Conservation (phyloP, 2,329 filamentous ascomycete genomes). For the Curvularia lunata region DNA sequence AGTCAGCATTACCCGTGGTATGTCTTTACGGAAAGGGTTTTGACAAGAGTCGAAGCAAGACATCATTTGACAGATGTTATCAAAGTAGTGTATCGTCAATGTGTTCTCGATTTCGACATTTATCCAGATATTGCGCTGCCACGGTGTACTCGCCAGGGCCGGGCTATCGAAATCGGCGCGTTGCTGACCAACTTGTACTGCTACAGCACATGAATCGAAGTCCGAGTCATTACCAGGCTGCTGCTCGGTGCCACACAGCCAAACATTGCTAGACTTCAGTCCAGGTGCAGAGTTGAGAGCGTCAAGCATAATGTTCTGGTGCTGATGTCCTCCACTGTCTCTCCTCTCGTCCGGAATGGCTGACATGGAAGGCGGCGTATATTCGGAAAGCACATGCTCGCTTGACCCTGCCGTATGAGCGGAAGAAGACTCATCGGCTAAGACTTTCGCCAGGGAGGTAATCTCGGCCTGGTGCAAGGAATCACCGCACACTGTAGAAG, state of each 20-base stretch:
- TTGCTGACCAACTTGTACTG: slow-evolving; percentile 1
- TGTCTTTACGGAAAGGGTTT: not conserved
- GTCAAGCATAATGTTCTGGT: not conserved
- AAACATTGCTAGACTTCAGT: not conserved
- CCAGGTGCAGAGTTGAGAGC: not conserved
- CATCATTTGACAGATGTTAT: not conserved
- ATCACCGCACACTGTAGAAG: not conserved
- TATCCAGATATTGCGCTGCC: slow-evolving; percentile 1
- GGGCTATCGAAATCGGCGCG: not conserved
- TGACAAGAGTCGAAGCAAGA: not conserved
- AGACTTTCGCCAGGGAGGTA: not conserved
- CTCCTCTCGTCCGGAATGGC: not conserved
- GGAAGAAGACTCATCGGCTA: not conserved
- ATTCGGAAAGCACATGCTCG: not conserved
- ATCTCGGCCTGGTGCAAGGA: not conserved
- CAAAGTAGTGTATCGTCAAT: not conserved
- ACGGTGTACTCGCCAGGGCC: not conserved
- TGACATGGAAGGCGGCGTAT: not conserved
- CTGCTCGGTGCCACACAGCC: not conserved
- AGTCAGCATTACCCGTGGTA: not conserved
- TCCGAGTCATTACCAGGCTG: not conserved
- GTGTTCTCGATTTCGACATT: not conserved
- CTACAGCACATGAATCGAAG: not conserved
- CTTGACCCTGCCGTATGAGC: not conserved
- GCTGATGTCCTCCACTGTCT: not conserved